These are phyloP conservation scores for Colletotrichum sp. DNA, from an alignment of 2,329 filamentous ascomycete genomes.

Conservation along the genomic window DNA sequence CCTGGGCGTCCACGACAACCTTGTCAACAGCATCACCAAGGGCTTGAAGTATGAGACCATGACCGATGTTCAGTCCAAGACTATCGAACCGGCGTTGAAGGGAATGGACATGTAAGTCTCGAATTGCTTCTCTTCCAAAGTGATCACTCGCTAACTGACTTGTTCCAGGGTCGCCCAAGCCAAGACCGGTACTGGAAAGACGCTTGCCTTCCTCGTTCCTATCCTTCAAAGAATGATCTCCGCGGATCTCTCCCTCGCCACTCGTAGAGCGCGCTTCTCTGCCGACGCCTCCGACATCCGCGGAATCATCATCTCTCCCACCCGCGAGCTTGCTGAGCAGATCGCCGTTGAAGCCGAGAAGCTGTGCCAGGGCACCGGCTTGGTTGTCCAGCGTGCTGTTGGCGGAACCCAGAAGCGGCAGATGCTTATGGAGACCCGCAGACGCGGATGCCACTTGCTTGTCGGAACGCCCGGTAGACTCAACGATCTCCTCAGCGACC, in stretches of 20 bases:
- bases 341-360: slow-evolving; percentile 80
- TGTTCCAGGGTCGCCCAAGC: slow-evolving; percentile 80
- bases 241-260: slow-evolving; percentile 65
- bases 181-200: slow-evolving; percentile 97
- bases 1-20: slow-evolving; percentile 62
- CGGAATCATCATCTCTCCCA: slow-evolving; percentile 78
- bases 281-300: slow-evolving; percentile 65
- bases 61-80: slow-evolving; percentile 90
- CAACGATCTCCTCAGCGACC: slow-evolving; percentile 78
- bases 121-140: neutral
- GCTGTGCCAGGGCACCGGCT: slow-evolving; percentile 67
- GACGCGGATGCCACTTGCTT: slow-evolving; percentile 84
- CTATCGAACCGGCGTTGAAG: slow-evolving; percentile 79
- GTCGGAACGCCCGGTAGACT: slow-evolving; percentile 91
- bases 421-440: slow-evolving; percentile 72
- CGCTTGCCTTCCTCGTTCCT: slow-evolving; percentile 89
- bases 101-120: slow-evolving; percentile 80
- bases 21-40: slow-evolving; percentile 72
- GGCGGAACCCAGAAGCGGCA: slow-evolving; percentile 82
- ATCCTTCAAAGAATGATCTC: slow-evolving; percentile 79
- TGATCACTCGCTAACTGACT: slow-evolving; percentile 22
- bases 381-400: slow-evolving; percentile 79
- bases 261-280: slow-evolving; percentile 36
- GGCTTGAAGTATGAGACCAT: slow-evolving; percentile 82
- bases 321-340: slow-evolving; percentile 81